Evolutionary conservation across 352 stramenopile species (phyloP).

Genomic region (Pelagophyceae sp.): DNA sequence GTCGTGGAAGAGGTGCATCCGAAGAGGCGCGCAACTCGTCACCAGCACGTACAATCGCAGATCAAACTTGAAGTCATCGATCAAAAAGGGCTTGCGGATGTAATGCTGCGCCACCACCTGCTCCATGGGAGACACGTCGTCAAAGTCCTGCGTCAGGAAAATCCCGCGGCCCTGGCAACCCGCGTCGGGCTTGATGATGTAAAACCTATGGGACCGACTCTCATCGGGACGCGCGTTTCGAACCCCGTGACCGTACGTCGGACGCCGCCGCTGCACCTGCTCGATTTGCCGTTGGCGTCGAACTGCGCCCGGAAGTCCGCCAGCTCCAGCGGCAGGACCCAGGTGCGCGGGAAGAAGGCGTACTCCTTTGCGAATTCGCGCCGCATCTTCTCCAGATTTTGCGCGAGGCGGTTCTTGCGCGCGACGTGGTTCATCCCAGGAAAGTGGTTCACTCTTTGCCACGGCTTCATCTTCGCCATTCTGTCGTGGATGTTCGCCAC

Average conservation of each 20-base stretch:
- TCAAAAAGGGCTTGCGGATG: constrained; percentile 72
- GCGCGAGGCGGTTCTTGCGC: constrained; percentile 83
- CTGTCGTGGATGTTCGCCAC: constrained; percentile 73
- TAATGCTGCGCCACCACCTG: constrained; percentile 77
- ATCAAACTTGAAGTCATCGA: constrained; percentile 83
- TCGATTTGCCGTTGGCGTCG: constrained; percentile 53
- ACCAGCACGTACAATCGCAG: constrained; percentile 74
- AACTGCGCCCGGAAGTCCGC: constrained; percentile 81
- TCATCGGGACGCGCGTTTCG: constrained; percentile 69
- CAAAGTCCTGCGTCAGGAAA: constrained; percentile 69
- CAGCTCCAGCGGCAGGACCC: constrained; percentile 87
- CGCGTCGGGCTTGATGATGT: constrained; percentile 36
- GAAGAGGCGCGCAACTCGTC: constrained; percentile 56
- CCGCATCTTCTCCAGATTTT: constrained; percentile 88
- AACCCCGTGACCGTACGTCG: constrained; percentile 83
- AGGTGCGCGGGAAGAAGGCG: constrained; percentile 86
- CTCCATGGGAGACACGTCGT: constrained; percentile 47
- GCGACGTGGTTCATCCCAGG: constrained; percentile 85
- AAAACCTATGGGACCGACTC: neutral
- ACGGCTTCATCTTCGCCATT: constrained; percentile 74
- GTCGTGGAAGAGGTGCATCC: constrained; percentile 70
- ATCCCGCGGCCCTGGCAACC: constrained; percentile 75
- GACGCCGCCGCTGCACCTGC: too few relatives aligned
- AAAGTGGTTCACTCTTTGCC: constrained; percentile 85
- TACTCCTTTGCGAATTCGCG: constrained; percentile 83